These are phyloP conservation scores for Boletus sensibilis DNA, from an alignment of 768 basidiomycete genomes.

Conservation along the genomic window DNA sequence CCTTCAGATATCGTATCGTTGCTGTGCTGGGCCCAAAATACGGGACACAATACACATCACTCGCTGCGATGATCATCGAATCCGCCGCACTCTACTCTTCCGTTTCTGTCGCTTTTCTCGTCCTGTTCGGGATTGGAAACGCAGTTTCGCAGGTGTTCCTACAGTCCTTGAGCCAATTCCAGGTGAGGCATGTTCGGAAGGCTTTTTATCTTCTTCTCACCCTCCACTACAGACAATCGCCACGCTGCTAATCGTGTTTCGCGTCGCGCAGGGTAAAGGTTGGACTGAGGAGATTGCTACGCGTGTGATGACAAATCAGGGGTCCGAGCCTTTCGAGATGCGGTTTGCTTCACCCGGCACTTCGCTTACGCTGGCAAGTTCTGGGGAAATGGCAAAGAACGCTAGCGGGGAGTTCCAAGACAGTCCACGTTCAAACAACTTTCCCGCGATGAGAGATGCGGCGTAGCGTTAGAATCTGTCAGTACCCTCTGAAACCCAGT, in stretches of 20 bases:
- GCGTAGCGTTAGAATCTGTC: background rate
- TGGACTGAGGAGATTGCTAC: slow-evolving; percentile 3
- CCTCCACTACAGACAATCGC: background rate
- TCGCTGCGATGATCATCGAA: slow-evolving; percentile 38
- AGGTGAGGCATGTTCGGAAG: slow-evolving; percentile 14
- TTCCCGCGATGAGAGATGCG: background rate
- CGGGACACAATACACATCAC: slow-evolving; percentile 29
- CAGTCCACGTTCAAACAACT: background rate
- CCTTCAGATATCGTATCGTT: slow-evolving; percentile 12
- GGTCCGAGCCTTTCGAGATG: background rate
- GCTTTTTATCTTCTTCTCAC: background rate
- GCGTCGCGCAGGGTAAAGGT: slow-evolving; percentile 10
- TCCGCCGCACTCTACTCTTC: slow-evolving; percentile 33
- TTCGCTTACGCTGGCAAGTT: background rate
- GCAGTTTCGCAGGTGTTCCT: slow-evolving; percentile 32
- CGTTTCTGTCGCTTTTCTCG: slow-evolving; percentile 30
- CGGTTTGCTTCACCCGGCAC: background rate
- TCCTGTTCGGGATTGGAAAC: slow-evolving; percentile 22
- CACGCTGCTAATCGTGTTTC: slow-evolving; percentile 9
- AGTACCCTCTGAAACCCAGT: background rate
- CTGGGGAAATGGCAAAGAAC: background rate
- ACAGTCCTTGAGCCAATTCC: slow-evolving; percentile 27
- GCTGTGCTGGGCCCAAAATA: slow-evolving; percentile 23
- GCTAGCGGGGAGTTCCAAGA: background rate
- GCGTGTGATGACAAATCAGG: background rate